Evolutionary conservation across 2,329 filamentous ascomycete genomes (phyloP), one percentile per base, ranked within the genome.

Genomic region (Truncatella angustata): DNA sequence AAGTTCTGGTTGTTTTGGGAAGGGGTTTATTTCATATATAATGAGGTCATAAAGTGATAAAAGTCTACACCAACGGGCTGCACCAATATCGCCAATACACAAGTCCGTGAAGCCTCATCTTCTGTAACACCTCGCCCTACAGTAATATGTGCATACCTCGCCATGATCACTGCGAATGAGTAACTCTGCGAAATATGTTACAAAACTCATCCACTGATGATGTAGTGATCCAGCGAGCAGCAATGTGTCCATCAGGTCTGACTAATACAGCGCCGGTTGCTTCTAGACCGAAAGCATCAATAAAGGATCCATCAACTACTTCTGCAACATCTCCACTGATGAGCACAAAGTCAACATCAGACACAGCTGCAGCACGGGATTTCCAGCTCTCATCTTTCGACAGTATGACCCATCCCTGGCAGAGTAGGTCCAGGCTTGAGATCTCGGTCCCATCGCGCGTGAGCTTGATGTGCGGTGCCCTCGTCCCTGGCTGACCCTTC

Each of bases 391-490:
- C 24, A 18, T 14, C 23, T n/a, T 34, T 30, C n/a, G 44, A 32
- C n/a, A 47, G 44, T 20, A 47, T 7, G 7, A 18, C 26, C 44
- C 44, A 47, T 11, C 16, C 24, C 10, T 21, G 12, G 16, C 40
- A 10, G 24, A 32, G 34, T 7, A 47, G 28, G 34, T 47, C 44
- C 14, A 47, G 20, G 12, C 24, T 47, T 7, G 44, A 47, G 12
- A 34, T 47, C 14, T 30, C 16, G 7, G 32, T 16, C n/a, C 20
- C 26, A 14, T 34, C 20, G 10, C 28, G 10, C 9, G 26, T 47
- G 24, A 47, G 24, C 20, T 34, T 34, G 23, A 47, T 47, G 28
- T 47, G 44, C n/a, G 44, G 44, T 5, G 44, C 44, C 24, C 44
- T 24, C 44, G 44, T 47, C 10, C 44, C 44, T 14, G 44, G 44